Base-by-base conservation (phyloP, 73 alveolate species). In the Paramecium tetraurelia region DNA sequence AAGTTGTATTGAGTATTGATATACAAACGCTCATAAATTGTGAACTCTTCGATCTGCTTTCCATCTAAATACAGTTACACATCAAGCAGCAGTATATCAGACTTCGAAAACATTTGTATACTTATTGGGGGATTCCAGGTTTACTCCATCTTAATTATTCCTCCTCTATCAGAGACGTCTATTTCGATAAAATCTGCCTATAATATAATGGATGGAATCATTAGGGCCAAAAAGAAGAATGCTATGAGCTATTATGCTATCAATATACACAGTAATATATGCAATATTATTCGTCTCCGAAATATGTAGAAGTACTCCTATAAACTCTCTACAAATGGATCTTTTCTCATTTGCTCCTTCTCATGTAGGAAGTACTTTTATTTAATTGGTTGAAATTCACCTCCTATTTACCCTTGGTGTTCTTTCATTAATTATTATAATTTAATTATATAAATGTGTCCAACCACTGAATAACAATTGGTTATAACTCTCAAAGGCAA, bases 101-200 rank as follows among this genome's bases (percentile, higher is more conserved):
- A 12, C n/a, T 63, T 63, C 8, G 84, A 63, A 63, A 63, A 63
- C 20, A 63, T 24, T 63, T 63, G 21, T 38, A 75, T 38, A 0
- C 87, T 75, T 2, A 75, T 75, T 21, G 87, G 87, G 7, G 87
- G 87, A 29, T 75, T 40, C 59, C 57, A 38, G 1, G 87, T 75
- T 75, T 75, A 10, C 10, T 22, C 38, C 87, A 75, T 35, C 18
- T 12, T 33, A 38, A 75, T 36, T 14, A 16, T 10, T 12, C 22
- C 24, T 27, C 29, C 84, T 22, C 29, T 33, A 10, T n/a, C 29
- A 53, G 69, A 53, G 3, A 63, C 84, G 9, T 63, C 84, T 10
- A 63, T 27, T 27, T 63, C 84, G 2, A 63, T 33, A 33, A 22
- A 63, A 27, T 63, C 84, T 11, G 84, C 41, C 46, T 63, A 63